Conservation (phyloP, 75 land plant genomes). For the Picea glauca region DNA sequence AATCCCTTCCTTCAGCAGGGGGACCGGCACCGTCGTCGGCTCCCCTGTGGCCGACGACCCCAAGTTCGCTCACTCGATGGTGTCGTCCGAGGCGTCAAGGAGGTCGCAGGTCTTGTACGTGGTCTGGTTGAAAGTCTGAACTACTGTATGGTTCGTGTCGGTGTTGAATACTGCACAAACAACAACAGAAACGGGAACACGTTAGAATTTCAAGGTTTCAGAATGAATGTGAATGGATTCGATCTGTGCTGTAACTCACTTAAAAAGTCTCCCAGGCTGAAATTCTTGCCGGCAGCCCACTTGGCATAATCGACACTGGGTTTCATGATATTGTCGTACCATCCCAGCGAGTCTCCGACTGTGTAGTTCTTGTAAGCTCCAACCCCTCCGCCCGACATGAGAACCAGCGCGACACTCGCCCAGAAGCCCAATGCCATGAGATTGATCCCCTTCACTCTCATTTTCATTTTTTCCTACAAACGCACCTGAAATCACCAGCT, state of each 20-base stretch:
- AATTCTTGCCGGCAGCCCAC: conserved; percentile 56
- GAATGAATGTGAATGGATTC: no score
- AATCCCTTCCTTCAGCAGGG: conserved; percentile 38
- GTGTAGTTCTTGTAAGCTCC: conserved; percentile 59
- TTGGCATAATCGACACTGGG: conserved; percentile 56
- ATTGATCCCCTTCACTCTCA: no score
- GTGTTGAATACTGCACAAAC: conserved; percentile 67
- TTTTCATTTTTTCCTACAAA: no score
- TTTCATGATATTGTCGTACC: conserved; percentile 46
- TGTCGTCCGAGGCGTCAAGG: conserved; percentile 18
- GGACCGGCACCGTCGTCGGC: conserved; percentile 35
- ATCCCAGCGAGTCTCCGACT: conserved; percentile 62
- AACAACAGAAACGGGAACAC: no score
- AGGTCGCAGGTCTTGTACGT: conserved; percentile 41
- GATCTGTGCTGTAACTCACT: conserved; percentile 30
- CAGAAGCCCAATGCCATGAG: no score
- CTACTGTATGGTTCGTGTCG: conserved; percentile 60
- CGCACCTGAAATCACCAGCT: no score
- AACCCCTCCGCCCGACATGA: conserved; percentile 10
- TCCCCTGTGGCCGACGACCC: conserved; percentile 22
- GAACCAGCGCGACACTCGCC: no score
- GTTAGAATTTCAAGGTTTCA: no score
- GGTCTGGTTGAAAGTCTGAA: conserved; percentile 56
- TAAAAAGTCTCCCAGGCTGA: conserved; percentile 73
- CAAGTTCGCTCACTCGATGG: conserved; percentile 28